Evolutionary conservation across 805 yeast species (phyloP).

Genomic region (Wickerhamiella kurtzmanii): DNA sequence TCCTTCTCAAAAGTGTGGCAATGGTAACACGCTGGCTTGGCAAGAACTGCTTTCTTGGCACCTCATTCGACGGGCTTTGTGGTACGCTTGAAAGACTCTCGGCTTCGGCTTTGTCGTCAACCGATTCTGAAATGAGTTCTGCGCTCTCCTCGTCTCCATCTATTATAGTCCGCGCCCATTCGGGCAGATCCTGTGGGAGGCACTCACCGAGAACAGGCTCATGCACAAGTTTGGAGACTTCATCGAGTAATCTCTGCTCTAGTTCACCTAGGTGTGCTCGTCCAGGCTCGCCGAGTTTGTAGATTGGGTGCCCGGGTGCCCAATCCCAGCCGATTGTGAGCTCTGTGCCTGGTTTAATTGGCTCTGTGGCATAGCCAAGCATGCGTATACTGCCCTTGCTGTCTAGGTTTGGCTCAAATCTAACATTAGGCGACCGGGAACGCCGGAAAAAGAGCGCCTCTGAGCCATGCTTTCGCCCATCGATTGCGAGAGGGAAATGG

Average conservation of each 20-base stretch:
- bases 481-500: slow-evolving; percentile 52
- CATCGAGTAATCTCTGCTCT: slow-evolving; percentile 1
- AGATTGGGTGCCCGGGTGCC: slow-evolving; percentile 69
- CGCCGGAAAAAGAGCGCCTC: slow-evolving; percentile 60
- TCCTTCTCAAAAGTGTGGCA: background rate
- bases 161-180: background rate
- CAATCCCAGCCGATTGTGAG: slow-evolving; percentile 78
- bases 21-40: background rate
- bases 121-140: background rate
- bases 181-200: background rate
- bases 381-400: slow-evolving; percentile 33
- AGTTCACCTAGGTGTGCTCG: background rate
- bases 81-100: too few relatives aligned
- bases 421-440: slow-evolving; percentile 66
- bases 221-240: background rate
- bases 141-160: background rate
- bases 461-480: slow-evolving; percentile 71
- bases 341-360: slow-evolving; percentile 54
- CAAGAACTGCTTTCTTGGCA: too few relatives aligned
- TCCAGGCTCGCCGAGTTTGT: slow-evolving; percentile 26
- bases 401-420: slow-evolving; percentile 35
- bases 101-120: too few relatives aligned
- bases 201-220: background rate
- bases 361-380: slow-evolving; percentile 41
- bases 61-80: too few relatives aligned